These are phyloP conservation scores for Neurospora cerealis DNA, from an alignment of 495 filamentous ascomycete species.

Conservation along the genomic window DNA sequence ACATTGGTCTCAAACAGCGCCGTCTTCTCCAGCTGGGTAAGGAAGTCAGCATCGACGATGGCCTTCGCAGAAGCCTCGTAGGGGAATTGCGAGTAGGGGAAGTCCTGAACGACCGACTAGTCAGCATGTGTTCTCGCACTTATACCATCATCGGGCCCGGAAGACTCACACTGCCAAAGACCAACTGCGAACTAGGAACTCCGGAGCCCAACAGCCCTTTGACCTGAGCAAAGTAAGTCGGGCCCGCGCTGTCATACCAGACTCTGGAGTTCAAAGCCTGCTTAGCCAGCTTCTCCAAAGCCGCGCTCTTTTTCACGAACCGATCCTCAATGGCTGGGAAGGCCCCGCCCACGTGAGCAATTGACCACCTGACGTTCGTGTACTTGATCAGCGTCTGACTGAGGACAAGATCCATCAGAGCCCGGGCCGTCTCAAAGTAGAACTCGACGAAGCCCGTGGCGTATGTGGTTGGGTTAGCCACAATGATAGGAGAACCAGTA, in stretches of 20 bases:
- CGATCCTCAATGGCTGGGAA: conserved; percentile 1
- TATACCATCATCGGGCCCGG: neutral
- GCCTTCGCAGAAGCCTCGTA: neutral
- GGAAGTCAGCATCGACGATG: neutral
- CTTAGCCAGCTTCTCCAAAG: neutral
- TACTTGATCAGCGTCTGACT: conserved; percentile 2
- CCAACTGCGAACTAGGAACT: conserved; percentile 1
- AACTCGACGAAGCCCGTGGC: neutral
- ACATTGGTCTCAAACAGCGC: neutral
- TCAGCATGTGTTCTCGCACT: neutral
- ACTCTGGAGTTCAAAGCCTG: conserved; percentile 1
- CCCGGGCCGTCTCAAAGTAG: conserved; percentile 3
- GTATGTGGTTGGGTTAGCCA: neutral
- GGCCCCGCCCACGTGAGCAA: neutral
- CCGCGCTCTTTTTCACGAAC: neutral
- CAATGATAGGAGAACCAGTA: neutral
- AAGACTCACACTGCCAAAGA: neutral
- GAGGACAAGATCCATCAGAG: conserved; percentile 3
- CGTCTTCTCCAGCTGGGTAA: neutral
- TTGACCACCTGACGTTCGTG: neutral
- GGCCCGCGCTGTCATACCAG: conserved; percentile 5
- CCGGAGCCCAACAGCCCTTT: conserved; percentile 1
- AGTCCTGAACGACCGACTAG: neutral
- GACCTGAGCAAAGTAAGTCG: conserved; percentile 2
- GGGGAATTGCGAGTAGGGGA: neutral